Base-by-base conservation (phyloP, 2,329 filamentous ascomycete genomes). In the Rhynchosporium agropyri region DNA sequence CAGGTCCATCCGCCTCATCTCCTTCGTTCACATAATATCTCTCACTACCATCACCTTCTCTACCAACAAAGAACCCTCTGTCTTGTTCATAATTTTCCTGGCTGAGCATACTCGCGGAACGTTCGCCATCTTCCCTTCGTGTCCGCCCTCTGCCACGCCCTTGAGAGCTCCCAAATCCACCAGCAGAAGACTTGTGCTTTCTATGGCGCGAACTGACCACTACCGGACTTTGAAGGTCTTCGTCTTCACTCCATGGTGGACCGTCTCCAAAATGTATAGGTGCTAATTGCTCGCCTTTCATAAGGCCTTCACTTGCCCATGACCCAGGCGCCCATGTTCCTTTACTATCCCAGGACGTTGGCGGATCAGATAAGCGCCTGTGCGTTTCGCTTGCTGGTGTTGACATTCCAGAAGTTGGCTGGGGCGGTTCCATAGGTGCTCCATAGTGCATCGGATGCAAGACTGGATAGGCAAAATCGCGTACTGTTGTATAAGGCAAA, bases 161-260 rank as follows among this genome's bases (percentile, higher is more conserved):
- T 76, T 56, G 71, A 10, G 65, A 70, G 75, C 50, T 75, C 75
- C 60, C 67, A 71, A 79, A 76, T 3, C 81, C 77, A 20, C 82
- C 81, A 1, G 82, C 82, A 0, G 84, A 83, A 2, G 89, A 91
- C 76, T 91, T 96, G 77, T 93, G 89, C 77, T 95, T 96, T 73
- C 90, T 89, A 76, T 96, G 92, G 63, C 90, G 84, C 45, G 90
- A 90, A 68, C 89, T 91, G 13, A 93, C 91, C 20, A 97, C 91
- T 15, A 89, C 84, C 0, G 93, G 93, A 74, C 92, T 96, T 73
- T 95, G 91, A 49, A 97, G 82, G 76, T 98, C 95, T 71, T 98
- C 92, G 72, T 98, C 93, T 77, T 97, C 93, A 76, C 92, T 96
- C 79, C 92, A 98, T 2, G 93, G 94, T 28, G 93, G 93, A 0